Conservation (phyloP, 352 stramenopile genomes). For the Phytophthora pinifolia region DNA sequence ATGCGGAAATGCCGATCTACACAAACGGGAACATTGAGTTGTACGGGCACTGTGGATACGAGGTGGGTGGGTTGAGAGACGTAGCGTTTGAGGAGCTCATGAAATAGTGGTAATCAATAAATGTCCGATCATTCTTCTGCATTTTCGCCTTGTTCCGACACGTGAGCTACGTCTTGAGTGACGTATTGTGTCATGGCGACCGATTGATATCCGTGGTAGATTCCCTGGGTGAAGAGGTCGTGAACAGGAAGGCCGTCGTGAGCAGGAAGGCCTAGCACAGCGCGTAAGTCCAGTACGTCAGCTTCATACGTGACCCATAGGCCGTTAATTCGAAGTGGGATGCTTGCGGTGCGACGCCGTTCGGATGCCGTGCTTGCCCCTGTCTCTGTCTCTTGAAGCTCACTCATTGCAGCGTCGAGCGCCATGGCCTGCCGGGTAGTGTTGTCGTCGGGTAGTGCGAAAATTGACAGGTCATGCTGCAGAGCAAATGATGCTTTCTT, state of each 20-base stretch:
- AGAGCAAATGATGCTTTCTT: background rate
- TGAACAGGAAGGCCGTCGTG: too few species aligned
- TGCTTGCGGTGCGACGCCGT: background rate
- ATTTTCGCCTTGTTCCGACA: background rate
- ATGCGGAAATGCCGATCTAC: background rate
- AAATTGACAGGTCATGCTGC: background rate
- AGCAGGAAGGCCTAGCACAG: background rate
- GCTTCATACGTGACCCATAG: too few species aligned
- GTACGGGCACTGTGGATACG: background rate
- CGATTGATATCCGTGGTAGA: background rate
- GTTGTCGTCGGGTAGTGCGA: background rate
- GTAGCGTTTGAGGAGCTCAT: background rate
- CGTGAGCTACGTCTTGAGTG: background rate
- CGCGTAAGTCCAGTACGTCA: too few species aligned
- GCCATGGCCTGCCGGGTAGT: background rate
- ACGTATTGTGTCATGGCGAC: background rate
- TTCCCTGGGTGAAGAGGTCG: background rate
- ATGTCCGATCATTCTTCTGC: background rate
- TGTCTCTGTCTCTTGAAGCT: background rate
- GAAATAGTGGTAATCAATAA: background rate
- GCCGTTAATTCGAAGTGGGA: too few species aligned
- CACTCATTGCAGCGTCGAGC: background rate
- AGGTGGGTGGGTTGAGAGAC: background rate
- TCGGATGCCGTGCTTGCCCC: background rate
- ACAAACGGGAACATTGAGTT: background rate